These are phyloP conservation scores for Talaromyces sp. DNA, from an alignment of 2,329 filamentous ascomycete genomes.

Conservation along the genomic window DNA sequence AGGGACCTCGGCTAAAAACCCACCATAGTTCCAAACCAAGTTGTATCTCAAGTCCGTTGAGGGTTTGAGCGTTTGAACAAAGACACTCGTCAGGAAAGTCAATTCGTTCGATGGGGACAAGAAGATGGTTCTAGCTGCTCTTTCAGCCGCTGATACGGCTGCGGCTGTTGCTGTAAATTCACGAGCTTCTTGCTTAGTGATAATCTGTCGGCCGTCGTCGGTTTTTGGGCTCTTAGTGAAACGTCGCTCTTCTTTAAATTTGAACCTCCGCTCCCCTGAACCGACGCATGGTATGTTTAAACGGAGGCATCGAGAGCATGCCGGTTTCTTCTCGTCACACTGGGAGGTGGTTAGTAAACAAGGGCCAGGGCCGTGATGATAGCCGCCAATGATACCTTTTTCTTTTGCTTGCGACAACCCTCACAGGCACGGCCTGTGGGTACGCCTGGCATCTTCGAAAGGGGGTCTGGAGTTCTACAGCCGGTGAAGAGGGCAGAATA, in stretches of 20 bases:
- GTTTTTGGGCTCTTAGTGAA: conserved; percentile 6
- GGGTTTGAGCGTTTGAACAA: conserved; percentile 28
- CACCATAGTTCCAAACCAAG: conserved; percentile 42
- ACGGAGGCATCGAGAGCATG: conserved; percentile 44
- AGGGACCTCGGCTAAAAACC: conserved; percentile 43
- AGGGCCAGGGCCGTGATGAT: background rate
- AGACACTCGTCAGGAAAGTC: conserved; percentile 25
- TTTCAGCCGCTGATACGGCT: background rate
- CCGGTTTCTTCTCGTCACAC: conserved; percentile 44
- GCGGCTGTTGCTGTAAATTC: background rate
- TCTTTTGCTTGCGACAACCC: conserved; percentile 49
- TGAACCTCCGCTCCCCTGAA: conserved; percentile 44
- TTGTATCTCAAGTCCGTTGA: conserved; percentile 44
- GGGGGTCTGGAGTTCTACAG: background rate
- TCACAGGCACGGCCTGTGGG: conserved; percentile 48
- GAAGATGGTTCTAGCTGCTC: background rate
- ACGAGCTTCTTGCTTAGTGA: background rate
- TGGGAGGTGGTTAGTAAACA: conserved; percentile 17
- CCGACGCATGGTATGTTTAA: conserved; percentile 43
- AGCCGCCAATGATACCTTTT: conserved; percentile 38
- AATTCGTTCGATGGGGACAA: conserved; percentile 27
- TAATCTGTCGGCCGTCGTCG: background rate
- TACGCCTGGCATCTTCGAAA: conserved; percentile 44
- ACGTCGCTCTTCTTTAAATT: conserved; percentile 40
- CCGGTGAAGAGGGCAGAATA: background rate